These are phyloP conservation scores for Trametes punicea DNA, from an alignment of 768 basidiomycete species.

Conservation along the genomic window DNA sequence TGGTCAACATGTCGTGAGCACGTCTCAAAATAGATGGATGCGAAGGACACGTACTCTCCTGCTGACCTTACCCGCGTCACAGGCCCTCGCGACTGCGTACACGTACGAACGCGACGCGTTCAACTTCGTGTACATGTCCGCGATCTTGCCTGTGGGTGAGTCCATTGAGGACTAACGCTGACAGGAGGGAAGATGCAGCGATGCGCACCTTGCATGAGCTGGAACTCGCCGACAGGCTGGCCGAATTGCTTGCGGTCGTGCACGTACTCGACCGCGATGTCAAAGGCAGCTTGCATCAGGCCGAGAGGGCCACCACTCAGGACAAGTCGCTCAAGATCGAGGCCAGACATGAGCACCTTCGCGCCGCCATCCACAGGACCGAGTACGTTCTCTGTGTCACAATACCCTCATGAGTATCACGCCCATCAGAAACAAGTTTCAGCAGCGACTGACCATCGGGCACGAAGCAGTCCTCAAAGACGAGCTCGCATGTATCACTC, in stretches of 20 bases:
- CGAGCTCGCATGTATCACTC: conserved; percentile 89
- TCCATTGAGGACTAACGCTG: conserved; percentile 2
- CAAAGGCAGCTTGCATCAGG: conserved; percentile 58
- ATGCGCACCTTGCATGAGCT: conserved; percentile 86
- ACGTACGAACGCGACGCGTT: conserved; percentile 88
- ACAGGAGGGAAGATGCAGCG: background rate
- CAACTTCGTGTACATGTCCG: conserved; percentile 94
- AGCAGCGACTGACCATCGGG: conserved; percentile 61
- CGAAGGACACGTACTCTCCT: conserved; percentile 52
- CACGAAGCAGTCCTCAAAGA: conserved; percentile 88
- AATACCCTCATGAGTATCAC: background rate
- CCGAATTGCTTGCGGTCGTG: conserved; percentile 93
- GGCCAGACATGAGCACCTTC: conserved; percentile 88
- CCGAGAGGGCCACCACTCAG: conserved; percentile 91
- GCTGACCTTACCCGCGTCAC: conserved; percentile 76
- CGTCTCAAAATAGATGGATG: background rate
- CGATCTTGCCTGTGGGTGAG: conserved; percentile 58
- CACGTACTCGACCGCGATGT: conserved; percentile 83
- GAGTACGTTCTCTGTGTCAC: conserved; percentile 69
- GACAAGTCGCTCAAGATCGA: conserved; percentile 90
- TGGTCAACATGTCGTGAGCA: conserved; percentile 29
- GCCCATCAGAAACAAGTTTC: conserved; percentile 11
- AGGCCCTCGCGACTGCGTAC: conserved; percentile 89
- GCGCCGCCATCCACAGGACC: conserved; percentile 79
- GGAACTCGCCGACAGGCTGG: conserved; percentile 83